These are phyloP conservation scores for Eragrostis nindensis DNA, from an alignment of 176 grass and related monocot genomes.

Conservation along the genomic window DNA sequence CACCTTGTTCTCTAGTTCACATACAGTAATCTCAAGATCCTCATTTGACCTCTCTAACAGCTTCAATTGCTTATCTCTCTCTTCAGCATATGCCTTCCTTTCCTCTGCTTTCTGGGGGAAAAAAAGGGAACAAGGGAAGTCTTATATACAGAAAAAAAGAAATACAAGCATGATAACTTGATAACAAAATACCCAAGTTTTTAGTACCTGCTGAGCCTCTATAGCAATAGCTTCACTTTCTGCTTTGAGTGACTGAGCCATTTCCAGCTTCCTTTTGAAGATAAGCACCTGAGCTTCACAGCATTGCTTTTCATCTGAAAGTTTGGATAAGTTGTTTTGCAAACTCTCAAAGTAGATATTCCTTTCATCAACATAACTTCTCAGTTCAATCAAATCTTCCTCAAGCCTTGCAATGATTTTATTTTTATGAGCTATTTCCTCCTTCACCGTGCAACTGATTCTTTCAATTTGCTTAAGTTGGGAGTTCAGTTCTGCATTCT, in stretches of 20 bases:
- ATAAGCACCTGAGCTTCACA: conserved; percentile 53
- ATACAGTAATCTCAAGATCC: conserved; percentile 63
- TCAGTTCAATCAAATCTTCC: conserved; percentile 57
- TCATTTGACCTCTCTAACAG: conserved; percentile 72
- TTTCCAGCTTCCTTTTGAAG: conserved; percentile 75
- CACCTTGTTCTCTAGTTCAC: conserved; percentile 72
- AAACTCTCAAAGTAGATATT: conserved; percentile 39
- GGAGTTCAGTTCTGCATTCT: conserved; percentile 73
- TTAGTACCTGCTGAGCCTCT: conserved; percentile 76
- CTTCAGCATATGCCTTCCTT: conserved; percentile 57
- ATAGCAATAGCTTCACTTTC: conserved; percentile 90
- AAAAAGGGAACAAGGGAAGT: neutral
- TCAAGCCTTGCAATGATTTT: conserved; percentile 53
- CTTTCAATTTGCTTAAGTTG: conserved; percentile 49
- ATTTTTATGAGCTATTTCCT: conserved; percentile 59
- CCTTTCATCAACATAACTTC: conserved; percentile 42
- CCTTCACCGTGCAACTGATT: conserved; percentile 46
- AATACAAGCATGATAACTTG: neutral
- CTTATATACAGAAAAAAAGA: conserved; percentile 20
- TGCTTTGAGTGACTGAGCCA: conserved; percentile 74
- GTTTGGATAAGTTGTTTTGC: conserved; percentile 51
- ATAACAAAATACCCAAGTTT: conserved; percentile 11
- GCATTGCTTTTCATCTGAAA: conserved; percentile 54
- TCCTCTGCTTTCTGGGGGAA: conserved; percentile 65
- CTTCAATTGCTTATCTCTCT: conserved; percentile 75